Percentiles rank a stretch among this genome's conserved stretches.
These are phyloP conservation scores for Bolboschoenoplectus hybrid DNA, from an alignment of 202 grass and related monocot species.

Conservation along the genomic window DNA sequence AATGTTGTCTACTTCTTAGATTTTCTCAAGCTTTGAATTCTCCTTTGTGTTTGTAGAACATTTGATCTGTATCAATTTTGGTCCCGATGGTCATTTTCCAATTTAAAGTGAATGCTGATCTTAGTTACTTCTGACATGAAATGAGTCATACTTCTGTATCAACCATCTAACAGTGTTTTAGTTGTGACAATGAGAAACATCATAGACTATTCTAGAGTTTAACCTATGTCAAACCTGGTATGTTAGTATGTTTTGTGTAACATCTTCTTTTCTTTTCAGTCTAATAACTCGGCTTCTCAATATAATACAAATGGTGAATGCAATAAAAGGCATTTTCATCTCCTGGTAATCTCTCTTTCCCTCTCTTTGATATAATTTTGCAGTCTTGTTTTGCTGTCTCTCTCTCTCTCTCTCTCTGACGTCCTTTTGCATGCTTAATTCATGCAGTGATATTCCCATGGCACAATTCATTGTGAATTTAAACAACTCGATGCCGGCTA, in stretches of 20 bases:
- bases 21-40: neutral
- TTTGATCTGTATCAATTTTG: neutral
- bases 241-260: neutral
- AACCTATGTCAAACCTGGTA: neutral
- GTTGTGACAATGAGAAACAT: neutral
- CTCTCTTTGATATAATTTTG: neutral
- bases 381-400: neutral
- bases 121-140: neutral
- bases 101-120: neutral
- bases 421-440: slow-evolving; percentile 5
- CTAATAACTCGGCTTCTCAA: neutral
- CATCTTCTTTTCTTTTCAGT: slow-evolving; percentile 27
- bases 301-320: slow-evolving; percentile 67
- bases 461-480: slow-evolving; percentile 75
- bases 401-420: slow-evolving; percentile 13
- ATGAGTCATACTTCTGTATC: neutral
- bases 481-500: slow-evolving; percentile 66
- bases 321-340: slow-evolving; percentile 77
- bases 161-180: neutral
- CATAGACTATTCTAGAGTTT: neutral
- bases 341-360: slow-evolving; percentile 57
- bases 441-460: slow-evolving; percentile 72
- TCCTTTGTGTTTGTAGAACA: slow-evolving; percentile 9
- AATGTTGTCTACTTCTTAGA: neutral
- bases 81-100: neutral